phyloP scores from a whole-genome alignment of 2,329 filamentous ascomycete genomes.

The Paracorniculantispora psalliotae region DNA sequence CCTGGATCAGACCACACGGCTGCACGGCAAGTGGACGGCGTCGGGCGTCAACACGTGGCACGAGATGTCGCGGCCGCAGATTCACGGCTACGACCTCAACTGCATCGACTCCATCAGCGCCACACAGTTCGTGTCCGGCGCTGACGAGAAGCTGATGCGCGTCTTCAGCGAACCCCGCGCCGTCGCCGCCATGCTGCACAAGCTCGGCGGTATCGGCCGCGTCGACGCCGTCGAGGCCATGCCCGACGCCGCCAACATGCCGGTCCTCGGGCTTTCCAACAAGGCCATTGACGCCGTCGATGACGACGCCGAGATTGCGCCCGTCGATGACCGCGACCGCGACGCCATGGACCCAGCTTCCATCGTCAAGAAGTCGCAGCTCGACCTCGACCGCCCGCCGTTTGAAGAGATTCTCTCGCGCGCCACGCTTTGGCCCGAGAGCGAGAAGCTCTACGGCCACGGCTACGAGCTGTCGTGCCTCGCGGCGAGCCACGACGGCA shows the following conservation, averaged over 20 bases:
- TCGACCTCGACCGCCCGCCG: slow-evolving; percentile 69
- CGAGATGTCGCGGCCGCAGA: slow-evolving; percentile 91
- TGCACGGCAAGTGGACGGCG: slow-evolving; percentile 74
- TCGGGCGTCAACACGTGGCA: slow-evolving; percentile 65
- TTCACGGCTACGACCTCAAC: slow-evolving; percentile 97
- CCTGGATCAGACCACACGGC: slow-evolving; percentile 85
- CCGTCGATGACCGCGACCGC: slow-evolving; percentile 43
- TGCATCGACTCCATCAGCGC: slow-evolving; percentile 74
- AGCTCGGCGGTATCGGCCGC: slow-evolving; percentile 56
- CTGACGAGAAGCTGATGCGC: slow-evolving; percentile 95
- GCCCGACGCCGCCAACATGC: slow-evolving; percentile 89
- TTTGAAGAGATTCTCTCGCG: slow-evolving; percentile 85
- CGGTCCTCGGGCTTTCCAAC: slow-evolving; percentile 91
- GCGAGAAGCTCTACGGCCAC: slow-evolving; percentile 95
- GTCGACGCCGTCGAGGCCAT: slow-evolving; percentile 41
- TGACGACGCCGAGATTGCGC: slow-evolving; percentile 42
- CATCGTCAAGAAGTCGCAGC: slow-evolving; percentile 52
- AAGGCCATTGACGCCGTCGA: slow-evolving; percentile 69
- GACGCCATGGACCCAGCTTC: slow-evolving; percentile 52
- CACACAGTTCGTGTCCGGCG: slow-evolving; percentile 83
- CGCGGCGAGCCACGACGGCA: slow-evolving; percentile 69
- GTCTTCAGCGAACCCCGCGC: slow-evolving; percentile 88
- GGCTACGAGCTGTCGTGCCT: slow-evolving; percentile 94
- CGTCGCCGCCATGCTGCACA: slow-evolving; percentile 68
- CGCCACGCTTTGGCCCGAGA: slow-evolving; percentile 91